Base-by-base conservation (phyloP, 148 eudicot species). In the Dysphania ambrosioides region DNA sequence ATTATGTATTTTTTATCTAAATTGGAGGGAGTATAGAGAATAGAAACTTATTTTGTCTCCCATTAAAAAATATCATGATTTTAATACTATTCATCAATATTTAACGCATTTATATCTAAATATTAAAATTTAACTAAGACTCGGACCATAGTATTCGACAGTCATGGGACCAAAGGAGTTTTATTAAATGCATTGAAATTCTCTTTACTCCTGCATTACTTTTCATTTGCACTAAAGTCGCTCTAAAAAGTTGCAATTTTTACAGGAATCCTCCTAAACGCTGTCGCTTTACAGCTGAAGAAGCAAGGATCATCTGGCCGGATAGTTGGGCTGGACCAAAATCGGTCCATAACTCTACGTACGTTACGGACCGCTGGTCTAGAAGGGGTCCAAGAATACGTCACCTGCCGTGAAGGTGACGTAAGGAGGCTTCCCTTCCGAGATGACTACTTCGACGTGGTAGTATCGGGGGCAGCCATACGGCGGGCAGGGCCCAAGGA, bases 311-410 rank as follows among this genome's bases (percentile, higher is more conserved):
- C 93, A 30, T 87, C 88, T 11, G 98, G 98, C 19, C 81, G 96
- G 42, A 96, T 94, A 7, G 98, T 94, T 21, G 98, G 98, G 24
- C 67, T 93, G 0, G 88, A 82, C 75, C 82, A 77, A 13, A 78
- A 41, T 53, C 83, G 84, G 34, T 75, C 86, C 15, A 71, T 57
- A 36, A 87, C 84, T 2, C 80, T 92, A 49, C 74, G 86, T 26
- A 88, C 93, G 0, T 84, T 94, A 8, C 57, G 85, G 8, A 91
- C 92, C 0, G 98, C 98, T 0, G 80, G 82, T 2, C 41, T 82
- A 4, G 97, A 93, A 64, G 98, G 98, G 8, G 97, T 93, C 12
- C 97, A 93, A 82, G 97, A 94, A 71, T 91, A 94, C 75, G 98
- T 94, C 77, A 94, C 98, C 3, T 91, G 95, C 71, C 75, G 98